phyloP scores from a whole-genome alignment of 2,329 filamentous ascomycete genomes.

The Tympanopsis confertula region DNA sequence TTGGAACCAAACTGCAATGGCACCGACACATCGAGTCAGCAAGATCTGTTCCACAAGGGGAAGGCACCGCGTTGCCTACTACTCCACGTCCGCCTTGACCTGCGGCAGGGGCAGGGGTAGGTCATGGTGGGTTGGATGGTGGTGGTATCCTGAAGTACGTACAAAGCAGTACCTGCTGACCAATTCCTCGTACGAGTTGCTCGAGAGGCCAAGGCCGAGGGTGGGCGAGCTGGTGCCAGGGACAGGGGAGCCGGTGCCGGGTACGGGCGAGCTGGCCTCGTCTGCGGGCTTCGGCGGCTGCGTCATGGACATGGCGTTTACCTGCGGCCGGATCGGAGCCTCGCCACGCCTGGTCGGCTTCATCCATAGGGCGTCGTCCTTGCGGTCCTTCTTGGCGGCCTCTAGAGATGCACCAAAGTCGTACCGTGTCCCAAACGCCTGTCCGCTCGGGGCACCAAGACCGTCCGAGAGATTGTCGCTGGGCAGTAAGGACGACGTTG shows the following conservation, averaged over 20 bases:
- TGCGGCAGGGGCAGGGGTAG: conserved; percentile 6
- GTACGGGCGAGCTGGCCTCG: conserved; percentile 4
- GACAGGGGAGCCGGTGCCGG: conserved; percentile 11
- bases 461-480: conserved; percentile 45
- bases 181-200: conserved; percentile 75
- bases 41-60: conserved; percentile 20
- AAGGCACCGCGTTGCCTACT: conserved; percentile 10
- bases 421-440: conserved; percentile 84
- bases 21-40: conserved; percentile 20
- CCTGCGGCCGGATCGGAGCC: conserved; percentile 1
- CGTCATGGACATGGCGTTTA: conserved; percentile 2
- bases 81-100: conserved; percentile 7
- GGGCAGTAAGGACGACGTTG: conserved; percentile 50
- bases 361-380: conserved; percentile 47
- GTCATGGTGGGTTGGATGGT: conserved; percentile 5
- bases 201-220: conserved; percentile 58
- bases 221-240: conserved; percentile 38
- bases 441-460: conserved; percentile 44
- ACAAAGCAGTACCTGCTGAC: conserved; percentile 99
- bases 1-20: conserved; percentile 48
- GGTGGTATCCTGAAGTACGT: conserved; percentile 47
- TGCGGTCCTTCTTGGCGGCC: conserved; percentile 62
- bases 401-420: conserved; percentile 88
- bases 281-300: conserved; percentile 6
- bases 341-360: conserved; percentile 31